Conservation (phyloP, 1,284 basidiomycete species). For the Paramarasmius palmivorus region DNA sequence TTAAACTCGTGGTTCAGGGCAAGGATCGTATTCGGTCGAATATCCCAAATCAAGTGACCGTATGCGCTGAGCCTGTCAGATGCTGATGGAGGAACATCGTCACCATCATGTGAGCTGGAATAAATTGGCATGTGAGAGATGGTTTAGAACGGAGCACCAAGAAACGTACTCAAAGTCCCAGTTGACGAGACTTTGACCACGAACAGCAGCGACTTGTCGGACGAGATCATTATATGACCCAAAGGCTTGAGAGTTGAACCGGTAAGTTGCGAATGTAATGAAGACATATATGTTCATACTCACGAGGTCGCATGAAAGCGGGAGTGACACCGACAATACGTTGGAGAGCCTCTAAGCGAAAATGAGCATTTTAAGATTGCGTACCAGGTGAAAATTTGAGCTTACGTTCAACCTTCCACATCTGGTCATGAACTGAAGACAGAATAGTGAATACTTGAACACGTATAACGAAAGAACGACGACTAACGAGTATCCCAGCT, state of each 20-base stretch:
- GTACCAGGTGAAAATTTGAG: background rate
- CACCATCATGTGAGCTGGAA: background rate
- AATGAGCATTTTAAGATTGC: background rate
- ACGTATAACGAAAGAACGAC: background rate
- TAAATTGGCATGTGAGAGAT: background rate
- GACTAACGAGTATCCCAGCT: background rate
- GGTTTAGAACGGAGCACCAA: background rate
- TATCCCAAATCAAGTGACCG: background rate
- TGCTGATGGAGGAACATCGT: background rate
- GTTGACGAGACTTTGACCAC: background rate
- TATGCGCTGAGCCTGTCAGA: background rate
- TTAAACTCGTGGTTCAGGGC: constrained; percentile 1
- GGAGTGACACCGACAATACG: background rate
- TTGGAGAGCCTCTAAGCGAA: background rate
- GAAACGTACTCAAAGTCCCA: constrained; percentile 1
- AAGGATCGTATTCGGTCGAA: background rate
- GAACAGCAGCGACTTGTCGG: background rate
- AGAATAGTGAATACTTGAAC: background rate
- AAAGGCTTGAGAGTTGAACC: background rate
- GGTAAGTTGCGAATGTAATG: no score
- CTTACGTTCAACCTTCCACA: background rate
- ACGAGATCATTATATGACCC: background rate
- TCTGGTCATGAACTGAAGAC: background rate
- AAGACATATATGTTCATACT: background rate
- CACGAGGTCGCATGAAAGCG: constrained; percentile 1